These are phyloP conservation scores for Triglochin maritima DNA, from an alignment of 106 monocot genomes.

Conservation along the genomic window DNA sequence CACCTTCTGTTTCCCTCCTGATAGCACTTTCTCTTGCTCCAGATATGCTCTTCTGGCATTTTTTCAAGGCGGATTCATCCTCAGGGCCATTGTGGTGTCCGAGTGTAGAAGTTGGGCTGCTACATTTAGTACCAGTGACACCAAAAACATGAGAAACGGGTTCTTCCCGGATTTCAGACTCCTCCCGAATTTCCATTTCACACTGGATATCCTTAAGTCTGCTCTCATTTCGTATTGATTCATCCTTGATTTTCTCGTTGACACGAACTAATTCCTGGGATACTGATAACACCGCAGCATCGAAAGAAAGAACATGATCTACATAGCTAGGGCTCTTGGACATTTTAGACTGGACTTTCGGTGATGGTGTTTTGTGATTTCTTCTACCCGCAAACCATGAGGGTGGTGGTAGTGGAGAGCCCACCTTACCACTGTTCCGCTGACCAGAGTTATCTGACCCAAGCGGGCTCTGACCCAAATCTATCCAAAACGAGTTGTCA, in stretches of 20 bases:
- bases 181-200: conserved; percentile 55
- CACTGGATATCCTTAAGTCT: conserved; percentile 15
- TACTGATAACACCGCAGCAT: conserved; percentile 73
- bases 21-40: conserved; percentile 61
- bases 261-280: conserved; percentile 46
- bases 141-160: conserved; percentile 2
- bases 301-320: conserved; percentile 60
- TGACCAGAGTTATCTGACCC: conserved; percentile 47
- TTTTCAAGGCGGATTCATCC: conserved; percentile 1
- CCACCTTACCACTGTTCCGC: conserved; percentile 36
- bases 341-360: conserved; percentile 9
- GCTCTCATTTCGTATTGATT: conserved; percentile 14
- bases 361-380: conserved; percentile 2
- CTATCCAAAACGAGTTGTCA: conserved; percentile 84
- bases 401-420: conserved; percentile 64
- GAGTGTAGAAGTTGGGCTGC: conserved; percentile 15
- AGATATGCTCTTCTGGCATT: conserved; percentile 5
- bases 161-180: conserved; percentile 24
- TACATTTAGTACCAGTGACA: conserved; percentile 22
- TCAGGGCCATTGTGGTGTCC: conserved; percentile 10
- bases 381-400: conserved; percentile 45
- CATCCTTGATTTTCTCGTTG: conserved; percentile 35
- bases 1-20: conserved; percentile 77
- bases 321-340: conserved; percentile 41
- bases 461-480: conserved; percentile 77